Evolutionary conservation across 106 monocot genomes (phyloP), one percentile per base, ranked within the genome.

Genomic region (Posidonia australis): DNA sequence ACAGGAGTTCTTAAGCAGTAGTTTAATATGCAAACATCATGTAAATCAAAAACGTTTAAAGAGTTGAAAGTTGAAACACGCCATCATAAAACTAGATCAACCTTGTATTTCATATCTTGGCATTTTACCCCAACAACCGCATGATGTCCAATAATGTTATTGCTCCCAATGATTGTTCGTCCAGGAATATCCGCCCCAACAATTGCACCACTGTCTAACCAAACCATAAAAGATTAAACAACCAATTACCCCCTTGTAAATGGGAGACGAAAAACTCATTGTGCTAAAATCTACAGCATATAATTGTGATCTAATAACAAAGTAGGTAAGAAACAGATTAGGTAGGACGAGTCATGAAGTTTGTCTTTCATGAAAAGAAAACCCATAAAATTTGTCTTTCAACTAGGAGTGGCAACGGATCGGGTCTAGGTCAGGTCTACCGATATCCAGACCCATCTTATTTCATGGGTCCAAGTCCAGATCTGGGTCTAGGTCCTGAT

Each of bases 61-160:
- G 44, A 13, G 7, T 45, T 45, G 3, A 49, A 49, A 3, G 48
- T 49, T n/a, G 12, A 49, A 17, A 49, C 48, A 4, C 13, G 14
- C 3, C 6, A 17, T 2, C 1, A 60, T 14, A 31, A 32, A 60
- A 32, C 2, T 31, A 32, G 44, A 48, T n/a, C 46, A 46, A 91
- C 98, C 98, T 78, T 77, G 56, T 98, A 91, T 75, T 98, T 91
- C 67, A 91, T 58, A 70, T 98, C 98, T 81, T 98, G 98, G 69
- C 98, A 98, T 64, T 79, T 84, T 9, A 70, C 71, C 51, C 96
- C 96, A 74, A 90, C 64, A 1, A 83, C 84, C 0, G 90, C 78
- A 73, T 90, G 69, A 60, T 98, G 67, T 70, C 98, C 98, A 69
- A 91, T 88, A 21, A 77, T 57, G 70, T 98, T 98, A 73, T 83